Evolutionary conservation across 2,329 filamentous ascomycete genomes (phyloP), one percentile per base, ranked within the genome.

Genomic region (Trichoderma simmonsii): DNA sequence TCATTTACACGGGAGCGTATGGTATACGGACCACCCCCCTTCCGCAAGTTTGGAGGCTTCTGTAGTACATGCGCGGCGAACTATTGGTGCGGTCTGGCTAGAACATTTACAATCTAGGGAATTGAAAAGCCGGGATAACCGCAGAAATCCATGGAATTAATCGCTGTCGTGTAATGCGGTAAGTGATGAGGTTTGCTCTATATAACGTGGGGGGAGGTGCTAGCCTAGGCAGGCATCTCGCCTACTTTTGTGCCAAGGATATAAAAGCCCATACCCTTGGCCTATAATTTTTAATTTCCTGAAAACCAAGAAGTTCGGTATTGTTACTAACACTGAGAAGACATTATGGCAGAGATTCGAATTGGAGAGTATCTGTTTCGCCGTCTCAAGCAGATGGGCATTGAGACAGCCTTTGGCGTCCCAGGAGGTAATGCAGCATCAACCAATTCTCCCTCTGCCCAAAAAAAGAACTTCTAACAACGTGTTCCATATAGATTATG

Each of bases 381-480:
- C n/a, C 57, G 68, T 28, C 68, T 70, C 18, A 28, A 54, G 30
- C 28, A 70, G 43, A 26, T 70, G 28, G 68, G 68, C 15, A 54
- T 70, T 30, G 54, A 64, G 59, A 63, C 68, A 12, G 43, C 43
- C 4, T 70, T 70, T 21, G 68, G 68, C n/a, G 68, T 70, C 39
- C 68, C 68, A 14, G 68, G 68, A 54, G 68, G 68, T 70, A 57
- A 15, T 21, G 26, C 15, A 28, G 6, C 18, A 39, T n/a, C 21
- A 14, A 7, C 11, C 11, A 24, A 24, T 21, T 54, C 21, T 24
- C 21, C 0, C 48, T 54, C 21, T 14, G 48, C n/a, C 43, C 11
- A 24, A 21, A 21, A 21, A 54, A 54, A 14, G 48, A 3, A 12
- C 4, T 54, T 54, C 48, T 54, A 54, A 54, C 48, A 54, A 12